These are phyloP conservation scores for Pseudogymnoascus sp. DNA, from an alignment of 2,329 filamentous ascomycete genomes.

Conservation along the genomic window DNA sequence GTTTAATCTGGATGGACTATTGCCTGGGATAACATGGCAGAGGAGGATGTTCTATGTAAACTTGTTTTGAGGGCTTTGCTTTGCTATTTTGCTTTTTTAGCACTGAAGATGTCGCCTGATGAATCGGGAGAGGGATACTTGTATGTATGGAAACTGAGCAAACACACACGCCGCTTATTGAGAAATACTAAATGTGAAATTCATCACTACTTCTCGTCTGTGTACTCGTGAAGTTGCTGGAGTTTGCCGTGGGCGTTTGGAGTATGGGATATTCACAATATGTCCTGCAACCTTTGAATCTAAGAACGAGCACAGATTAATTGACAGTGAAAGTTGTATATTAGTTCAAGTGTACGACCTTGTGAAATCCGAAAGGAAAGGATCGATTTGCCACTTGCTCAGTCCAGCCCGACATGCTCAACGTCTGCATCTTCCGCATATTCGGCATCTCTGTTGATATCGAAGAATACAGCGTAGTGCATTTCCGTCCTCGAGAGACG, in stretches of 20 bases:
- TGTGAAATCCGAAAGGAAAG: too few species aligned
- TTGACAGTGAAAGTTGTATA: too few species aligned
- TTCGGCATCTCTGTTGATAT: background rate
- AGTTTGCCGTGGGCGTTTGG: background rate
- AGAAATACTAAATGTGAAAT: background rate
- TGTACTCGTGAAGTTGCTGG: background rate
- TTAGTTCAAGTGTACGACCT: too few species aligned
- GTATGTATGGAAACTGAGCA: constrained; percentile 1
- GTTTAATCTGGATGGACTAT: constrained; percentile 2
- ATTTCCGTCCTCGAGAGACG: background rate
- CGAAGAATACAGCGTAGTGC: background rate
- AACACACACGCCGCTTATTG: background rate
- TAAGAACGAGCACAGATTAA: background rate
- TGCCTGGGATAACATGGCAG: background rate
- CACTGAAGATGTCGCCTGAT: background rate
- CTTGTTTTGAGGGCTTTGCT: background rate
- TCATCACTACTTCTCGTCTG: background rate
- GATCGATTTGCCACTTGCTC: too few species aligned
- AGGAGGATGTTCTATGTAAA: background rate
- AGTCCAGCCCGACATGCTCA: too few species aligned
- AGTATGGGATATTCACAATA: background rate
- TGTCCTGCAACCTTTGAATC: background rate
- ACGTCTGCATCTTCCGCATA: background rate
- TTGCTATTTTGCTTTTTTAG: background rate
- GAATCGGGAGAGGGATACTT: background rate